Conservation (phyloP, 2,329 filamentous ascomycete species). For the Fusarium newnesense region DNA sequence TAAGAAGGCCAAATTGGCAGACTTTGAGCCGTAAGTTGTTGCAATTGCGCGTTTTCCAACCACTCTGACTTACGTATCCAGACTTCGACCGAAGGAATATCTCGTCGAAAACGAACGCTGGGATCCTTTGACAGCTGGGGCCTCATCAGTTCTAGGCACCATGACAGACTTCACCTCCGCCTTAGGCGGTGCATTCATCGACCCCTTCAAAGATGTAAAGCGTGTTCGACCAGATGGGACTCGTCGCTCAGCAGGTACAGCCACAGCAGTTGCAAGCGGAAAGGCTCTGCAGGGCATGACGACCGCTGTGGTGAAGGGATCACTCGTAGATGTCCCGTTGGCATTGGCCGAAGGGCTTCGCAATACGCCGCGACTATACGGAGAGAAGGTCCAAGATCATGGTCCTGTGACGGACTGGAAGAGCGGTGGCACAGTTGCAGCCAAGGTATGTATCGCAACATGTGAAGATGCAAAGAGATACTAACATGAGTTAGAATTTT, state of each 20-base stretch:
- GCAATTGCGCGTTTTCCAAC: accelerated
- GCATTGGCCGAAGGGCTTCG: neutral
- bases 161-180: neutral
- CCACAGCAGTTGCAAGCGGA: neutral
- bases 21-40: neutral
- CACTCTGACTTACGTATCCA: neutral
- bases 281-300: neutral
- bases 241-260: neutral
- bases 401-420: neutral
- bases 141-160: neutral
- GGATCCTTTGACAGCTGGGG: neutral
- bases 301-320: neutral
- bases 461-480: accelerated
- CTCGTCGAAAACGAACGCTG: neutral
- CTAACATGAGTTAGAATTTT: neutral
- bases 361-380: neutral
- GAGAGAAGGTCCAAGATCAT: neutral
- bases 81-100: neutral
- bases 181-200: neutral
- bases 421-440: neutral
- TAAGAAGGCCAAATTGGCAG: neutral
- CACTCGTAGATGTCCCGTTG: neutral
- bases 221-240: neutral
- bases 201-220: conserved; percentile 1
- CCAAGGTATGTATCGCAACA: neutral